Evolutionary conservation across 768 basidiomycete species (phyloP).

Genomic region (Pholiota conissans): DNA sequence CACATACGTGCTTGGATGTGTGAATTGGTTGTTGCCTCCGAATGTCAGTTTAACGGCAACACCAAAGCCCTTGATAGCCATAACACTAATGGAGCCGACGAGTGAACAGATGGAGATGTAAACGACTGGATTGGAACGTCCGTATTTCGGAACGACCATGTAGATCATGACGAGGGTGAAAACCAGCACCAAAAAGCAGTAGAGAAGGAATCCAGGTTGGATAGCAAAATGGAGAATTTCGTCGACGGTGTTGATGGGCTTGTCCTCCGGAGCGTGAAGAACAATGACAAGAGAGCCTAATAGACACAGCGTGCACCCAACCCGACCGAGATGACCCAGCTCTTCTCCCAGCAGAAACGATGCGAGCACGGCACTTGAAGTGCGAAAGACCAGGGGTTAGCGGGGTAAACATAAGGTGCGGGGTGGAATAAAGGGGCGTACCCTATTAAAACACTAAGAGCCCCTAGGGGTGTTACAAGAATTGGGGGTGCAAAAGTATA

Average conservation of each 20-base stretch:
- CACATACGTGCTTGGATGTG: conserved; percentile 94
- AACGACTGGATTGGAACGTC: conserved; percentile 84
- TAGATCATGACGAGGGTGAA: conserved; percentile 89
- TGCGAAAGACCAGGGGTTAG: conserved; percentile 1
- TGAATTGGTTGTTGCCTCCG: conserved; percentile 92
- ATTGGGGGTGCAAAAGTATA: conserved; percentile 98
- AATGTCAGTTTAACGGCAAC: conserved; percentile 95
- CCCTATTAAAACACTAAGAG: conserved; percentile 96
- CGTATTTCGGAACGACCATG: conserved; percentile 78
- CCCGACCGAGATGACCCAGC: conserved; percentile 87
- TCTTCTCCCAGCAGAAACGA: conserved; percentile 92
- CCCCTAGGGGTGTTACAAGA: conserved; percentile 97
- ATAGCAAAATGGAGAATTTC: conserved; percentile 91
- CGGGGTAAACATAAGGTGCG: not conserved
- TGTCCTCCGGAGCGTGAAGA: conserved; percentile 95
- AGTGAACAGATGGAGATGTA: conserved; percentile 97
- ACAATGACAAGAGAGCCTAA: conserved; percentile 93
- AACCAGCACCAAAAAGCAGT: conserved; percentile 82
- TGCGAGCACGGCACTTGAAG: conserved; percentile 82
- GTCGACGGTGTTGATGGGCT: conserved; percentile 88
- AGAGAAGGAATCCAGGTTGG: conserved; percentile 92
- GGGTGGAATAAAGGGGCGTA: conserved; percentile 34
- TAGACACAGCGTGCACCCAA: conserved; percentile 82
- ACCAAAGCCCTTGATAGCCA: conserved; percentile 99
- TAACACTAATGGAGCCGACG: conserved; percentile 95